Evolutionary conservation across 2,329 filamentous ascomycete genomes (phyloP), one percentile per base, ranked within the genome.

Genomic region (Alternaria gansuensis): DNA sequence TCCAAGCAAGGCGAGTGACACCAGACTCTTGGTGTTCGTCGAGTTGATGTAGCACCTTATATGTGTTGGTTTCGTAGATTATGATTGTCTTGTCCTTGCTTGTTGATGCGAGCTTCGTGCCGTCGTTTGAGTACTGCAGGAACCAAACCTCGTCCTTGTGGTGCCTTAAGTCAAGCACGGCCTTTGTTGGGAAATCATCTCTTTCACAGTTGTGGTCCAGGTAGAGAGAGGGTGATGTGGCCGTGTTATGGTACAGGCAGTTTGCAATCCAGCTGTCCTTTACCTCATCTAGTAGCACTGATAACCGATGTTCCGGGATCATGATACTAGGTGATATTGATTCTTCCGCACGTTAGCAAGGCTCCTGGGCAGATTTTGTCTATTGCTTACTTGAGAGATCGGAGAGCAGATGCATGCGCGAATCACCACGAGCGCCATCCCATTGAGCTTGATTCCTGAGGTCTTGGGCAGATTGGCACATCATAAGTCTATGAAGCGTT

Each of bases 241-340:
- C 84, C 3, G 88, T 92, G 52, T 96, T 97, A 79, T 99, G 95
- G 77, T 93, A 98, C 37, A 93, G 80, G 75, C 95, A 99, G 29
- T 86, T 87, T 51, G 88, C 86, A 58, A 97, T 91, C 79, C 97
- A 94, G 63, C 84, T 87, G 61, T 89, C 85, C 75, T 97, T 97
- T 36, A 97, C 88, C 65, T 96, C 88, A 57, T 93, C 85, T 51
- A 99, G 81, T 14, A 99, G 82, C 33, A 88, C 85, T 2, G 92
- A 92, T 43, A 99, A 82, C 6, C 95, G 89, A 75, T 95, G 91
- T 72, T 97, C 92, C 1, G 95, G 95, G 54, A 99, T 90, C 93
- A 99, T 98, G 43, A 97, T 91, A 4, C 93, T 95, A 0, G 95
- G 94, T 1, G 95, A 97, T 75, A 99, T 96, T 56, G 88, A 97